Percentiles rank a stretch among this genome's conserved stretches.
Evolutionary conservation across 345 rosid genomes (phyloP).

Genomic region (rapeseed (Brassica napus)): DNA sequence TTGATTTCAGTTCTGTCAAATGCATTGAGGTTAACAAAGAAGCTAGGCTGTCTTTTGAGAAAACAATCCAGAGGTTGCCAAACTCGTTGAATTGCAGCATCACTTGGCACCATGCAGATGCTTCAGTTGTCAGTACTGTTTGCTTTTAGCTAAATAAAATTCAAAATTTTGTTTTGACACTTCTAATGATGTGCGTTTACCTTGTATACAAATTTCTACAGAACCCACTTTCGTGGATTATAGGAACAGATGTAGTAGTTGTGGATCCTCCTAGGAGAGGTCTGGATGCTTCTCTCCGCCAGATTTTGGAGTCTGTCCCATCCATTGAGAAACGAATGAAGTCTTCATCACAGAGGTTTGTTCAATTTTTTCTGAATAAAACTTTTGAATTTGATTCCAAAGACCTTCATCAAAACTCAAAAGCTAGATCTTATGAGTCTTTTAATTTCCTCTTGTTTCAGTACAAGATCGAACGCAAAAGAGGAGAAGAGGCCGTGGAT

Average conservation of each 20-base stretch:
- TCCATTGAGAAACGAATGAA: conserved; percentile 50
- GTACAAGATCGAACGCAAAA: conserved; percentile 49
- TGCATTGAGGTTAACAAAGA: conserved; percentile 94
- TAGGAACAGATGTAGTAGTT: conserved; percentile 81
- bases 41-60: conserved; percentile 86
- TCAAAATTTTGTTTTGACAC: background rate
- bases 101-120: conserved; percentile 91
- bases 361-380: conserved; percentile 13
- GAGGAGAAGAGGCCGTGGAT: conserved; percentile 98
- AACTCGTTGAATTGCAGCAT: conserved; percentile 63
- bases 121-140: conserved; percentile 64
- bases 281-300: conserved; percentile 69
- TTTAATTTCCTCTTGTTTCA: conserved; percentile 35
- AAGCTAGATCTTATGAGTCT: background rate
- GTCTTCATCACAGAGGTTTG: conserved; percentile 58
- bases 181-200: conserved; percentile 6
- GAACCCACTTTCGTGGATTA: conserved; percentile 91
- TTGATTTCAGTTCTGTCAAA: conserved; percentile 70
- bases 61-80: conserved; percentile 76
- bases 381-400: background rate
- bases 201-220: conserved; percentile 37
- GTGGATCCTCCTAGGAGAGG: conserved; percentile 99
- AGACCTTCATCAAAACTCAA: background rate
- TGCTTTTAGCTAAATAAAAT: background rate
- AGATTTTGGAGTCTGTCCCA: conserved; percentile 57